These are phyloP conservation scores for Penicillium soppii DNA, from an alignment of 495 filamentous ascomycete species.

Conservation along the genomic window DNA sequence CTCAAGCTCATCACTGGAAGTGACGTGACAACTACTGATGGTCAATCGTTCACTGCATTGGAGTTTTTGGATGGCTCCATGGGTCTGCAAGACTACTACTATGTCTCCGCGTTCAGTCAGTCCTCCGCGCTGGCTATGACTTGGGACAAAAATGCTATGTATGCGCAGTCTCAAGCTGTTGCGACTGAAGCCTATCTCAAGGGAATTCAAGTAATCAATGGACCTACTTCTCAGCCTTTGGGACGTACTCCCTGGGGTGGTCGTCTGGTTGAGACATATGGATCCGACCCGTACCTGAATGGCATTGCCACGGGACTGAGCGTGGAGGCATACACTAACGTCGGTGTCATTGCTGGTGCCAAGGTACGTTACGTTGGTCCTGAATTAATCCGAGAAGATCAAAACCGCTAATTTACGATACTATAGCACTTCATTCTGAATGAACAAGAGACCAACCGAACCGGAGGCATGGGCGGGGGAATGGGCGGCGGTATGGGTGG, in stretches of 20 bases:
- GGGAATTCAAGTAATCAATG: constrained; percentile 54
- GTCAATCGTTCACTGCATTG: constrained; percentile 12
- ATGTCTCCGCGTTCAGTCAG: constrained; percentile 60
- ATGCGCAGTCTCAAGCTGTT: constrained; percentile 49
- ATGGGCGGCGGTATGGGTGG: constrained; percentile 1
- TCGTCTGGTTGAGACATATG: constrained; percentile 63
- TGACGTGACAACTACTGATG: constrained; percentile 46
- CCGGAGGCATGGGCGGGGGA: constrained; percentile 7
- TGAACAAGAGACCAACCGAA: constrained; percentile 60
- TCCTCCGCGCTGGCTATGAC: constrained; percentile 59
- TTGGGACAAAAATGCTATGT: constrained; percentile 56
- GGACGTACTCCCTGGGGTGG: constrained; percentile 70
- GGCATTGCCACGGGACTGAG: constrained; percentile 54
- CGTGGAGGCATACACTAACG: constrained; percentile 61
- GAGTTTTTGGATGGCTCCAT: constrained; percentile 39
- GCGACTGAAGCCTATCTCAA: constrained; percentile 51
- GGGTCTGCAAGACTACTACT: constrained; percentile 66
- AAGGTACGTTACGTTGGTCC: constrained; percentile 43
- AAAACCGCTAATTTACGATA: background rate
- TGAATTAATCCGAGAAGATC: background rate
- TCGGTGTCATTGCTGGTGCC: constrained; percentile 67
- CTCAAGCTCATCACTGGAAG: constrained; percentile 80
- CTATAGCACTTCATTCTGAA: constrained; percentile 60
- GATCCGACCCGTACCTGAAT: constrained; percentile 46
- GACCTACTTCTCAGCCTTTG: constrained; percentile 66